A percentile compares a stretch with the other conserved stretches of the same genome.
Conservation (phyloP, 345 rosid species). For the Syzygium grande region DNA sequence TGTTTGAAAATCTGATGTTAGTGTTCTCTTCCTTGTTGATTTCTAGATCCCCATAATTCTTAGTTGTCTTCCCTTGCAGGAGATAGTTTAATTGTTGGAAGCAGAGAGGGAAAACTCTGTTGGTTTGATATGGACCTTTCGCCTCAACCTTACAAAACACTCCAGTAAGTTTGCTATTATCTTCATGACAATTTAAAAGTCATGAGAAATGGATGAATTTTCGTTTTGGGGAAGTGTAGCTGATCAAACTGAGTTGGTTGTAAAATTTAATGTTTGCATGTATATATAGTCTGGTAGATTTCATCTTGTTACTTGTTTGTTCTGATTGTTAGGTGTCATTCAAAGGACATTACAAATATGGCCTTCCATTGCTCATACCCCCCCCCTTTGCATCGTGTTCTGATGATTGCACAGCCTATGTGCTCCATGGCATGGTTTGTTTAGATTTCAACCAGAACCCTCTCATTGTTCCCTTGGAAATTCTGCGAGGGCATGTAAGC, state of each 20-base stretch:
- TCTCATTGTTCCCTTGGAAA: constrained; percentile 82
- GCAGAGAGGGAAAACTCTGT: constrained; percentile 89
- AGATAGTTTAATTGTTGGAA: constrained; percentile 87
- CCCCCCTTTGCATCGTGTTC: constrained; percentile 81
- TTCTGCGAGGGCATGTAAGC: constrained; percentile 73
- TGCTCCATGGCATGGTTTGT: constrained; percentile 92
- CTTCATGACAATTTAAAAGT: background rate
- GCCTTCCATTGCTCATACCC: constrained; percentile 79
- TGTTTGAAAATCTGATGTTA: background rate
- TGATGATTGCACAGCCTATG: constrained; percentile 86
- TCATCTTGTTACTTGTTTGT: background rate
- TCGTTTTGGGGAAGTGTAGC: background rate
- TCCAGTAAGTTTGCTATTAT: constrained; percentile 37
- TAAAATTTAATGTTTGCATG: background rate
- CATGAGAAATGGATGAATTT: background rate
- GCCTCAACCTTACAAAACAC: constrained; percentile 69
- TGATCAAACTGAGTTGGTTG: background rate
- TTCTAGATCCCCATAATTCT: background rate
- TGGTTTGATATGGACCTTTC: constrained; percentile 99
- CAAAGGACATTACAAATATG: constrained; percentile 73
- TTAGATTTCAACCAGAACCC: constrained; percentile 90
- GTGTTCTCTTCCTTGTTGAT: background rate
- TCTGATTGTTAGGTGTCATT: constrained; percentile 50
- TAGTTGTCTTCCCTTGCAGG: constrained; percentile 28
- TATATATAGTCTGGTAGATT: background rate